Conservation (phyloP, 306 rosid species). For the Sechiopsis laciniata region DNA sequence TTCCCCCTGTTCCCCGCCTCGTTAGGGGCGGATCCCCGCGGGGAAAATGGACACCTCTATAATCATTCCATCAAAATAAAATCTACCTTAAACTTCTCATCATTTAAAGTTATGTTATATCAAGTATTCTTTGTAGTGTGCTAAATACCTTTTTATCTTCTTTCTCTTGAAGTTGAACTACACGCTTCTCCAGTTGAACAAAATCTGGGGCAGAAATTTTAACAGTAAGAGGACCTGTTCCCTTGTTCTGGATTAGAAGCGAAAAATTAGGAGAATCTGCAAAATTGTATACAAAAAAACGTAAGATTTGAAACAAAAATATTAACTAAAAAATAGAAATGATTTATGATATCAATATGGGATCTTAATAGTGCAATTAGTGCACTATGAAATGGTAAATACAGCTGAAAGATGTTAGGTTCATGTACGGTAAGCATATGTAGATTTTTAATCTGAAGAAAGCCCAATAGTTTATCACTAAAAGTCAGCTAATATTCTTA, state of each 20-base stretch:
- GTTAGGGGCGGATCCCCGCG: too few relatives aligned
- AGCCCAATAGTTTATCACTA: not conserved
- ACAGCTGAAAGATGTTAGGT: not conserved
- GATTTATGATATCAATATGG: not conserved
- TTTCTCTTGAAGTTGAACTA: conserved; percentile 29
- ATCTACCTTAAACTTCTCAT: not conserved
- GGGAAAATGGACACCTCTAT: too few relatives aligned
- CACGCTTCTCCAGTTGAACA: conserved; percentile 29
- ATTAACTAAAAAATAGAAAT: conserved; percentile 2
- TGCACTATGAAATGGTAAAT: not conserved
- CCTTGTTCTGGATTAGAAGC: conserved; percentile 49
- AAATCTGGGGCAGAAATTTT: conserved; percentile 40
- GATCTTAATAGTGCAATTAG: not conserved
- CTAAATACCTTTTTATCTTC: conserved; percentile 32
- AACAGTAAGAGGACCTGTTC: conserved; percentile 27
- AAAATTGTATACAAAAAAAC: conserved; percentile 17
- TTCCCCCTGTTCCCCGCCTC: too few relatives aligned
- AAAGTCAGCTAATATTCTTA: not conserved
- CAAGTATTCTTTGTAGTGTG: not conserved
- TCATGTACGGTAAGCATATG: not conserved
- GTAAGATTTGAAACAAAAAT: not conserved
- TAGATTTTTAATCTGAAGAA: not conserved
- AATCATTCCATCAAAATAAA: not conserved
- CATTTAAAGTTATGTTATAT: not conserved
- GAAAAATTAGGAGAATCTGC: conserved; percentile 44